Evolutionary conservation across 495 filamentous ascomycete genomes (phyloP).

Genomic region (Penicillium coffeae): DNA sequence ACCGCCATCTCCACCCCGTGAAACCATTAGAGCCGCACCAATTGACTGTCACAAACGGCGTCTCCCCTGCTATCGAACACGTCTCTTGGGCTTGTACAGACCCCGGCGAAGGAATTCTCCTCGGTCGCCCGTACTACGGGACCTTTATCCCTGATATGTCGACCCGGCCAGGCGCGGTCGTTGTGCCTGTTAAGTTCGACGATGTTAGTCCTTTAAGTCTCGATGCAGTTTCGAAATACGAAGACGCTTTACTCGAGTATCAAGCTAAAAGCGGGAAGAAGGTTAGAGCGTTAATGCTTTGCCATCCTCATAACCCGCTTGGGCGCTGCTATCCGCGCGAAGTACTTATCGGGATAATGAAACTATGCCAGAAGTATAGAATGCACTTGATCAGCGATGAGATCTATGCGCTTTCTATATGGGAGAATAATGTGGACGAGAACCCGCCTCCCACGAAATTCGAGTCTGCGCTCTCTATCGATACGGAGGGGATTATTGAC

Average conservation of each 20-base stretch:
- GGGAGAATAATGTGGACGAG: conserved; percentile 33
- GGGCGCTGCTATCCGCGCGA: conserved; percentile 53
- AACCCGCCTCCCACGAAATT: conserved; percentile 35
- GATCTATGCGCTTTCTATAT: conserved; percentile 57
- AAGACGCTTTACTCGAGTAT: conserved; percentile 32
- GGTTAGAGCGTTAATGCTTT: conserved; percentile 48
- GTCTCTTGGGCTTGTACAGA: conserved; percentile 42
- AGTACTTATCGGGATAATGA: conserved; percentile 43
- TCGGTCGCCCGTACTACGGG: conserved; percentile 49
- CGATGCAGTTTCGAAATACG: conserved; percentile 39
- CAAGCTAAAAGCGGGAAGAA: conserved; percentile 18
- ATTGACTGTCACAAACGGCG: no score
- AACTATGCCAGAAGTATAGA: conserved; percentile 49
- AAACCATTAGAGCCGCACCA: conserved; percentile 37
- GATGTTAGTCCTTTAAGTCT: conserved; percentile 42
- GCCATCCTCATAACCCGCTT: conserved; percentile 60
- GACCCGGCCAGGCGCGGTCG: no score
- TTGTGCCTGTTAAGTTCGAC: no score
- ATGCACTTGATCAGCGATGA: conserved; percentile 63
- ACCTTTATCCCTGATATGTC: conserved; percentile 41
- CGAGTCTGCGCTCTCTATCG: conserved; percentile 49
- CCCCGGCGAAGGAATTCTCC: conserved; percentile 46
- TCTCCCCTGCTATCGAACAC: conserved; percentile 44
- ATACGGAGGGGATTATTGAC: conserved; percentile 46
- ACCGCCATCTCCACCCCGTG: no score